These are phyloP conservation scores for Plenodomus biglobosus DNA, from an alignment of 2,329 filamentous ascomycete genomes.

Conservation along the genomic window DNA sequence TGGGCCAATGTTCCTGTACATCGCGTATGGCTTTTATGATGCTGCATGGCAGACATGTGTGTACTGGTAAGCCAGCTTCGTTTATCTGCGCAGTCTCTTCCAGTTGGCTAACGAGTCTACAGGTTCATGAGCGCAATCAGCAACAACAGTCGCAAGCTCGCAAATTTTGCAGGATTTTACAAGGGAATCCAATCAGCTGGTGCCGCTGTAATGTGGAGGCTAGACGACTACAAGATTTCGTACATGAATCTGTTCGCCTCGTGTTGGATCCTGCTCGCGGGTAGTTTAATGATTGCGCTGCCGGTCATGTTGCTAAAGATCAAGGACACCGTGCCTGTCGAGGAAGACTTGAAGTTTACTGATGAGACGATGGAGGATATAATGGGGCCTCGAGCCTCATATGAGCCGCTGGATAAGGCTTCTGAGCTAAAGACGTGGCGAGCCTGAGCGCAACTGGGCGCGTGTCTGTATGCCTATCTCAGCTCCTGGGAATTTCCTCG, in stretches of 20 bases:
- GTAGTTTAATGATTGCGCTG: constrained; percentile 69
- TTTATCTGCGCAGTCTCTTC: background rate
- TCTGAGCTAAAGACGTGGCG: background rate
- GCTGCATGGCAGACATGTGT: constrained; percentile 83
- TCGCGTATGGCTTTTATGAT: constrained; percentile 85
- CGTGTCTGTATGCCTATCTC: too few species aligned
- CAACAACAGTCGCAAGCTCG: constrained; percentile 85
- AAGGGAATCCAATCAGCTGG: constrained; percentile 84
- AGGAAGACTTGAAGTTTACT: constrained; percentile 75
- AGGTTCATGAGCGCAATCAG: constrained; percentile 88
- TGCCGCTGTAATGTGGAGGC: constrained; percentile 69
- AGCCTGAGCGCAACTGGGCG: background rate
- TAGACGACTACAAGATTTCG: constrained; percentile 58
- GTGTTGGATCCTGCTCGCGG: constrained; percentile 73
- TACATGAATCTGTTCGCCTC: constrained; percentile 72
- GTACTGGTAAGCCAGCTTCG: constrained; percentile 66
- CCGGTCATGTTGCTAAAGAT: constrained; percentile 77
- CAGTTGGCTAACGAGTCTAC: constrained; percentile 4
- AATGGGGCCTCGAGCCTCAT: constrained; percentile 1
- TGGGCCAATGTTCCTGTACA: constrained; percentile 81
- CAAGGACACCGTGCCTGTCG: constrained; percentile 66
- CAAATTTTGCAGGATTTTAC: constrained; percentile 87
- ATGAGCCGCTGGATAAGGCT: background rate
- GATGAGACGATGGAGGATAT: constrained; percentile 64
- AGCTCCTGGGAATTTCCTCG: too few species aligned